Conservation (phyloP, 2,329 filamentous ascomycete species). For the Sclerotinia spermophila region DNA sequence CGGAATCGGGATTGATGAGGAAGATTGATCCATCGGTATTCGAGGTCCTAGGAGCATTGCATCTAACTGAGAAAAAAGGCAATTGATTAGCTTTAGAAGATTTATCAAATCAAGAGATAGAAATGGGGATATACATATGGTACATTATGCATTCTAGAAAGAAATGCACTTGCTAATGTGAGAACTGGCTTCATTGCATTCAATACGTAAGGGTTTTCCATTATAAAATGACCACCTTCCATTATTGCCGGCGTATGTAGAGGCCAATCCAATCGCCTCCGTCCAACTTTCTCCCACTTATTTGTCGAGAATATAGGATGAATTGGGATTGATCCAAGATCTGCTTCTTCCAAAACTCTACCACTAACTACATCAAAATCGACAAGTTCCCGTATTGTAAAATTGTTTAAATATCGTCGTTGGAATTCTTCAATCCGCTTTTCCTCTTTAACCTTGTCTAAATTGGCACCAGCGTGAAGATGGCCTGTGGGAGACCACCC, state of each 20-base stretch:
- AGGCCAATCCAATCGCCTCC: not conserved
- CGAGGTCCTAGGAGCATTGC: not conserved
- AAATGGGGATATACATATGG: not conserved
- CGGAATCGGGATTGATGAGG: not conserved
- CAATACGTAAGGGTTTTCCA: conserved; percentile 23
- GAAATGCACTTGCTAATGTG: conserved; percentile 32
- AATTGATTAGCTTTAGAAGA: not conserved
- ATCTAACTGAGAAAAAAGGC: not conserved
- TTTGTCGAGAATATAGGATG: not conserved
- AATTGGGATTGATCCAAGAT: not conserved
- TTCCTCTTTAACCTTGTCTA: not conserved
- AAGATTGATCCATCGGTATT: not conserved
- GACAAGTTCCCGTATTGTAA: conserved; percentile 6
- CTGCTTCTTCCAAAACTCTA: not conserved
- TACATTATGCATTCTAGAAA: conserved; percentile 15
- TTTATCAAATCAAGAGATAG: not conserved
- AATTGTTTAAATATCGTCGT: not conserved
- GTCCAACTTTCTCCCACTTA: not conserved
- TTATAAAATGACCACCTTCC: conserved; percentile 14
- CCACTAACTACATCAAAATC: conserved; percentile 10
- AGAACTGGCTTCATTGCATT: conserved; percentile 22
- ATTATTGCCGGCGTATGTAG: not conserved
- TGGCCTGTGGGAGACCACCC: conserved; percentile 7
- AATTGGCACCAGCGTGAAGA: not conserved
- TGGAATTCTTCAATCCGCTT: conserved; percentile 1